Conservation (phyloP, 1,139 yeast genomes). For the Magnusiomyces tetraspermus region DNA sequence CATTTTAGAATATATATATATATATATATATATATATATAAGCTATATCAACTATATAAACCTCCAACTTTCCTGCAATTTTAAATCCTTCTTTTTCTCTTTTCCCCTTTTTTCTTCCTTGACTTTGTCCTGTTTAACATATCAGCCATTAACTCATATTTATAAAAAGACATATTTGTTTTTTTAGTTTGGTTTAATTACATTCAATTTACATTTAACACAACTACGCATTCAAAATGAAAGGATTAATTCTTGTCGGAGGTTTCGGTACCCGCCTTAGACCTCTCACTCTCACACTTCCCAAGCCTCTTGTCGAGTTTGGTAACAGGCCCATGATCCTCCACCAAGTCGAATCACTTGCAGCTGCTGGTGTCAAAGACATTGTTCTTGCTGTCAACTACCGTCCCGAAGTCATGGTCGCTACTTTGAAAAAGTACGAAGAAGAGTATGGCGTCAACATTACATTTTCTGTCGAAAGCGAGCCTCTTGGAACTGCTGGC, state of each 20-base stretch:
- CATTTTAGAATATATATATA: too few relatives aligned
- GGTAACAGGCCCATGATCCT: conserved; percentile 85
- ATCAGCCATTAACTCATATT: too few relatives aligned
- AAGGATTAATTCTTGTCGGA: conserved; percentile 97
- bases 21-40: neutral
- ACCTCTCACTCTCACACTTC: conserved; percentile 92
- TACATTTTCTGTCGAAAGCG: conserved; percentile 97
- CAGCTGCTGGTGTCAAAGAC: conserved; percentile 98
- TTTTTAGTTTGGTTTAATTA: too few relatives aligned
- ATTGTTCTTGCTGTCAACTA: conserved; percentile 97
- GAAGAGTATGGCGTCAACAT: conserved; percentile 87
- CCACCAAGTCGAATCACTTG: conserved; percentile 97
- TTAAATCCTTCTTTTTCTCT: conserved; percentile 10
- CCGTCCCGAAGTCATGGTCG: conserved; percentile 99
- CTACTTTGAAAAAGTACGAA: conserved; percentile 89
- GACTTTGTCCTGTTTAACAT: conserved; percentile 4
- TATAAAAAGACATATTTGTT: neutral
- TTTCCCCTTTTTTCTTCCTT: conserved; percentile 7
- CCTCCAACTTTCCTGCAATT: too few relatives aligned
- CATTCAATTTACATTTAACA: neutral
- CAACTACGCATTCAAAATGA: conserved; percentile 42
- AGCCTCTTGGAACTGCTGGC: conserved; percentile 99
- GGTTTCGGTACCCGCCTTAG: conserved; percentile 99
- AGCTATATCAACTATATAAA: neutral
- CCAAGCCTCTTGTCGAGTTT: conserved; percentile 97